Evolutionary conservation across 2,329 filamentous ascomycete genomes (phyloP), one percentile per base, ranked within the genome.

Genomic region (Ploettnerulaceae sp.): DNA sequence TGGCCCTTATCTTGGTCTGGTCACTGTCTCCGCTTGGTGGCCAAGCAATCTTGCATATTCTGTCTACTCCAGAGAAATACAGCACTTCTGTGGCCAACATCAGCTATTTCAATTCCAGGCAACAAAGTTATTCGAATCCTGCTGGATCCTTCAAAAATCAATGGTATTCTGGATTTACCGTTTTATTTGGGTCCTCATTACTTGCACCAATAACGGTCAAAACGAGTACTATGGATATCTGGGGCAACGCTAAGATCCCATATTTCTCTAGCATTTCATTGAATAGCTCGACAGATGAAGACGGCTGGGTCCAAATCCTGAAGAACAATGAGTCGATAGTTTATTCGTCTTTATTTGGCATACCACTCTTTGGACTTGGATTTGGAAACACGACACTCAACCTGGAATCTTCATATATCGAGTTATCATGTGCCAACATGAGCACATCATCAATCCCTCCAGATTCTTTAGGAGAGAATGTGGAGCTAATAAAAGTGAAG

Each of bases 181-280:
- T 54, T 5, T 33, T 58, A 5, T 56, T 60, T 31, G 55, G 46
- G 2, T 49, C 54, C 6, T 46, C 56, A 5, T 25, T 62, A 1
- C 43, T 56, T 3, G 51, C 55, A 1, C 58, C 61, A 1, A 38
- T 47, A 1, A 26, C 51, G 6, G 47, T 57, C 15, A 57, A 59
- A 22, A 35, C 33, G 3, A 48, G 50, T 15, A 47, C 42, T 8
- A 57, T 56, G 50, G 61, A 64, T 34, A 34, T 57, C 1, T 62
- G 59, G 59, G 59, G 59, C 2, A 63, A 64, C 37, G 52, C 60
- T 32, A 60, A 59, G 37, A 56, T 64, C 4, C 61, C 61, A 1
- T 55, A 46, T 7, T 49, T 52, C 18, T 52, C 54, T 6, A 52
- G 48, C n/a, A 20, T 58, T 20, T 22, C 37, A 5, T 33, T 45